Conservation (phyloP, 148 eudicot species). For the Diospyros lotus region DNA sequence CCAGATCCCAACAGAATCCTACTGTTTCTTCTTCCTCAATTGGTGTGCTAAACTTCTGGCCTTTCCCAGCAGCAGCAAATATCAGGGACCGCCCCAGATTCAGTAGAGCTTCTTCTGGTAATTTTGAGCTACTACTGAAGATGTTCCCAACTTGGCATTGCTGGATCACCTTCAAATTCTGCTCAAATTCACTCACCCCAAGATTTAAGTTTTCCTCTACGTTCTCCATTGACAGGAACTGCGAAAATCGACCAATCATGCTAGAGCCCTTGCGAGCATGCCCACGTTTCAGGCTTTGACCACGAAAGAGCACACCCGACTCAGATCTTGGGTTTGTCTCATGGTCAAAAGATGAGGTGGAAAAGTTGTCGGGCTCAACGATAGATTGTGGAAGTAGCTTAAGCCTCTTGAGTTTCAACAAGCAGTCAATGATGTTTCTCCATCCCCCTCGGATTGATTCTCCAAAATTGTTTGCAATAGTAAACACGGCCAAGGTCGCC, state of each 20-base stretch:
- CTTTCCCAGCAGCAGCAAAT: slow-evolving; percentile 89
- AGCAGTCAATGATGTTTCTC: slow-evolving; percentile 86
- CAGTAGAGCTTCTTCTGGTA: slow-evolving; percentile 58
- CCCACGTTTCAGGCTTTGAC: slow-evolving; percentile 24
- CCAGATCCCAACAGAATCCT: slow-evolving; percentile 84
- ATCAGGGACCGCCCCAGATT: slow-evolving; percentile 82
- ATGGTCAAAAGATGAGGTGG: slow-evolving; percentile 17
- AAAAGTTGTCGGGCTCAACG: slow-evolving; percentile 36
- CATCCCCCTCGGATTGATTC: slow-evolving; percentile 77
- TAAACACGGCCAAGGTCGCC: slow-evolving; percentile 87
- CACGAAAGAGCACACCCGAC: slow-evolving; percentile 22
- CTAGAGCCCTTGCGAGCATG: slow-evolving; percentile 30
- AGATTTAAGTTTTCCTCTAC: slow-evolving; percentile 72
- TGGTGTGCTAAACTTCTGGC: slow-evolving; percentile 87
- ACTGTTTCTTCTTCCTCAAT: slow-evolving; percentile 92
- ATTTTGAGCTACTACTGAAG: slow-evolving; percentile 57
- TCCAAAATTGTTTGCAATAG: slow-evolving; percentile 73
- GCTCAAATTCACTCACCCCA: slow-evolving; percentile 85
- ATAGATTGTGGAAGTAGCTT: slow-evolving; percentile 75
- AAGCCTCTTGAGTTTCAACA: slow-evolving; percentile 79
- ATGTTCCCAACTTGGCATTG: slow-evolving; percentile 74
- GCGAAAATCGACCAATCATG: slow-evolving; percentile 45
- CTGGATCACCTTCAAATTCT: slow-evolving; percentile 71
- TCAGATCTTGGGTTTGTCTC: slow-evolving; percentile 30
- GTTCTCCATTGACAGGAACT: slow-evolving; percentile 63